Evolutionary conservation across 306 rosid genomes (phyloP).

Genomic region (Lathyrus sativus): DNA sequence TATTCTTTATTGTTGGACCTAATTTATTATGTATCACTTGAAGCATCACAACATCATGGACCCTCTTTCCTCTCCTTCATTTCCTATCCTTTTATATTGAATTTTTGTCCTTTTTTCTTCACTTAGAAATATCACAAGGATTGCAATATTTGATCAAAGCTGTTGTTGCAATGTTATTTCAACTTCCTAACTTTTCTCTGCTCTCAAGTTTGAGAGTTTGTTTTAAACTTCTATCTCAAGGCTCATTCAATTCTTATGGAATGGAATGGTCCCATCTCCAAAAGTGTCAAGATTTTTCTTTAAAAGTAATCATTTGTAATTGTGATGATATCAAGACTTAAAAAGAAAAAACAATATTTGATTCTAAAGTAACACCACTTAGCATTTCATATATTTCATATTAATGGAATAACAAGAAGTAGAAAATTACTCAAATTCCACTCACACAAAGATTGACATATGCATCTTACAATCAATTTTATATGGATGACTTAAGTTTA

Average conservation of each 20-base stretch:
- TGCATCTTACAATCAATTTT: too few relatives aligned
- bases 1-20: conserved; percentile 22
- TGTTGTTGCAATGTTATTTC: conserved; percentile 12
- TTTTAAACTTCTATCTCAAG: background rate
- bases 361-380: background rate
- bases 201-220: background rate
- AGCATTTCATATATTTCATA: too few relatives aligned
- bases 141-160: background rate
- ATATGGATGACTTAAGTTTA: too few relatives aligned
- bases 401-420: too few relatives aligned
- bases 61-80: conserved; percentile 4
- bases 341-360: background rate
- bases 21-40: conserved; percentile 30
- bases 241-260: background rate
- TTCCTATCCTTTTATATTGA: background rate
- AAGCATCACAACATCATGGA: conserved; percentile 32
- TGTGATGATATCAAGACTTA: background rate
- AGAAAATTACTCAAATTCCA: too few relatives aligned
- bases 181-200: background rate
- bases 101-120: background rate
- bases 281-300: background rate
- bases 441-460: too few relatives aligned
- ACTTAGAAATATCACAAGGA: conserved; percentile 18
- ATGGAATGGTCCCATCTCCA: background rate
- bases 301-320: too few relatives aligned